Evolutionary conservation across 2,329 filamentous ascomycete genomes (phyloP).

Genomic region (Aspergillus calidoustus): DNA sequence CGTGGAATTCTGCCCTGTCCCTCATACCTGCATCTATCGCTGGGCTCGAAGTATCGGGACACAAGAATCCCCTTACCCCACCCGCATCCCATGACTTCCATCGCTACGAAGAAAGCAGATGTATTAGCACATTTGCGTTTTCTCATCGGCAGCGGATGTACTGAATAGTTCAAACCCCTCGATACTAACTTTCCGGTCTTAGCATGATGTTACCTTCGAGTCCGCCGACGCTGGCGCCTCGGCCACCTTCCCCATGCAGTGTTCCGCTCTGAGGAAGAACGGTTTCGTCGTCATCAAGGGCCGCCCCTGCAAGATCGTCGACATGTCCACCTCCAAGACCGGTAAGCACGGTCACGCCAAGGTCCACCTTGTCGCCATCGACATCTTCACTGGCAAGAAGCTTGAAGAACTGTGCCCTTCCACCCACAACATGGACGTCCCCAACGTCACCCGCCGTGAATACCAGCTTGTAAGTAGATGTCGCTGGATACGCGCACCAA

Average conservation of each 20-base stretch:
- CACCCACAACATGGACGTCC: conserved; percentile 86
- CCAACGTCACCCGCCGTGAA: conserved; percentile 87
- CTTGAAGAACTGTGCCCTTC: conserved; percentile 98
- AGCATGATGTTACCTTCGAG: conserved; percentile 83
- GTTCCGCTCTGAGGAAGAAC: conserved; percentile 99
- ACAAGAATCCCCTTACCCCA: conserved; percentile 28
- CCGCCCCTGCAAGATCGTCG: conserved; percentile 99
- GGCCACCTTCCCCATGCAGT: conserved; percentile 95
- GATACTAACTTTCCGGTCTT: conserved; percentile 21
- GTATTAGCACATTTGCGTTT: background rate
- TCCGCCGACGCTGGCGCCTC: conserved; percentile 96
- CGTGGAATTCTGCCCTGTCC: conserved; percentile 6
- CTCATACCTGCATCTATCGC: conserved; percentile 28
- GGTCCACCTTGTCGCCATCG: conserved; percentile 96
- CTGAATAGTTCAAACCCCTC: background rate
- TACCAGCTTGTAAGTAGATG: conserved; percentile 82
- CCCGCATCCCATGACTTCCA: conserved; percentile 15
- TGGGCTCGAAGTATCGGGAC: conserved; percentile 29
- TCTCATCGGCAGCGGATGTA: background rate
- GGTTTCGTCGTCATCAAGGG: conserved; percentile 97
- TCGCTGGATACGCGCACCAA: background rate
- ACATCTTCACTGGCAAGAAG: conserved; percentile 99
- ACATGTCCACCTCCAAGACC: conserved; percentile 99
- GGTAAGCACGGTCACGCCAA: conserved; percentile 99
- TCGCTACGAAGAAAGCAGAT: conserved; percentile 19